phyloP scores from a whole-genome alignment of 2,329 filamentous ascomycete species.

The Pezicula rhizophila region DNA sequence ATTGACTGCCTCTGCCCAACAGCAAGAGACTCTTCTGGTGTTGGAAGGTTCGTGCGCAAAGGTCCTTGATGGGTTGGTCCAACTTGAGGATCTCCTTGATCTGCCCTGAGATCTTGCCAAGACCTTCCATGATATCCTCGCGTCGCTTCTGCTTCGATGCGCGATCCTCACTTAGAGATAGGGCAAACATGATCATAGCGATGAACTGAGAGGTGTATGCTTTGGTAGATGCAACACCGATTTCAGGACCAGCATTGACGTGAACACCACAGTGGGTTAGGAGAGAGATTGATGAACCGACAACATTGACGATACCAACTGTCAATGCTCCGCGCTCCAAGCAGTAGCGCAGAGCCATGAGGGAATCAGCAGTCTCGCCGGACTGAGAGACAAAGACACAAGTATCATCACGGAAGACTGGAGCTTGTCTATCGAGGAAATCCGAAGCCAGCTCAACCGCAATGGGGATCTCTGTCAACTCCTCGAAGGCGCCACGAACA shows the following conservation, averaged over 20 bases:
- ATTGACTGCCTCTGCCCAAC: constrained; percentile 91
- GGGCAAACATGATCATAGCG: constrained; percentile 99
- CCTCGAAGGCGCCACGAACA: constrained; percentile 94
- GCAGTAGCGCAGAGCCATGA: constrained; percentile 96
- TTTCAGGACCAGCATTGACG: constrained; percentile 97
- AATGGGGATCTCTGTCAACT: constrained; percentile 96
- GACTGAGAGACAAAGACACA: constrained; percentile 99
- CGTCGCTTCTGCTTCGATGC: constrained; percentile 88
- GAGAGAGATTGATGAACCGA: constrained; percentile 96
- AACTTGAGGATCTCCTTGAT: constrained; percentile 89
- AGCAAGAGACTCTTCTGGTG: constrained; percentile 94
- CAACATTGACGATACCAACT: constrained; percentile 97
- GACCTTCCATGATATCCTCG: constrained; percentile 93
- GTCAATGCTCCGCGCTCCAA: constrained; percentile 95
- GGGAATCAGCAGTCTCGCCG: constrained; percentile 94
- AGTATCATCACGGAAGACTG: constrained; percentile 98
- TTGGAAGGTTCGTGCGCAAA: constrained; percentile 90
- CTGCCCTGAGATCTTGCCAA: constrained; percentile 80
- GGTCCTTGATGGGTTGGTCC: constrained; percentile 87
- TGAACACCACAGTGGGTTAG: constrained; percentile 99
- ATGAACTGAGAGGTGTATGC: constrained; percentile 99
- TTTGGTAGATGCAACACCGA: constrained; percentile 98
- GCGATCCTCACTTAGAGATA: constrained; percentile 93
- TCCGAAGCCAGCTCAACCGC: constrained; percentile 95
- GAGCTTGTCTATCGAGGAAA: constrained; percentile 93